A percentile compares a stretch with the other conserved stretches of the same genome.
Evolutionary conservation across 768 basidiomycete species (phyloP).

Genomic region (Trametes cinnabarina): DNA sequence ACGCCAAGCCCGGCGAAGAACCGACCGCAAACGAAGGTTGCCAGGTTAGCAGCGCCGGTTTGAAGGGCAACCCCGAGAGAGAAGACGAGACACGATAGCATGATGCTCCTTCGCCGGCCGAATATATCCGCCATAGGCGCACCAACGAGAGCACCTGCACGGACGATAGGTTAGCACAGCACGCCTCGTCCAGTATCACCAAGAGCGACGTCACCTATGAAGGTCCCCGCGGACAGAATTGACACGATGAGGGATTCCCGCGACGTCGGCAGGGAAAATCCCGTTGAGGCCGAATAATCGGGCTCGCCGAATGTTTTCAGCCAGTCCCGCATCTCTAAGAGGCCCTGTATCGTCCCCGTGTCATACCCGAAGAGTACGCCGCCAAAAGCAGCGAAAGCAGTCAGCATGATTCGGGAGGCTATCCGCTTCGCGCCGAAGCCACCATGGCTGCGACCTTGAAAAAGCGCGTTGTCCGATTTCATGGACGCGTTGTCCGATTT

Average conservation of each 20-base stretch:
- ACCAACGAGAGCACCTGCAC: constrained; percentile 47
- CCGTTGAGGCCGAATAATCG: constrained; percentile 2
- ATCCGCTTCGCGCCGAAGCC: constrained; percentile 1
- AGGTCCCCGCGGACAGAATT: constrained; percentile 84
- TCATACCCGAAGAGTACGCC: constrained; percentile 62
- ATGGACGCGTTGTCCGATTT: no score
- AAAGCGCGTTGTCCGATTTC: no score
- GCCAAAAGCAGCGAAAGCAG: constrained; percentile 37
- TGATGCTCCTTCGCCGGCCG: constrained; percentile 48
- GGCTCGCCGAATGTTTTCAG: constrained; percentile 48
- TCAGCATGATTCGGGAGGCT: constrained; percentile 35
- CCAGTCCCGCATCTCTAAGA: constrained; percentile 62
- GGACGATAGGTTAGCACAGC: background rate
- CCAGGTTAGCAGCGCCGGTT: constrained; percentile 48
- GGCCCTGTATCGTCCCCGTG: constrained; percentile 78
- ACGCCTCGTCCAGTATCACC: no score
- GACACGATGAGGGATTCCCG: constrained; percentile 52
- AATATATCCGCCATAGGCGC: constrained; percentile 52
- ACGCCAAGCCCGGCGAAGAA: constrained; percentile 79
- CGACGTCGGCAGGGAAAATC: constrained; percentile 39
- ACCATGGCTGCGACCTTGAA: background rate
- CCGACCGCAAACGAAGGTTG: constrained; percentile 68
- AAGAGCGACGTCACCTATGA: constrained; percentile 47
- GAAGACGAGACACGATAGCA: constrained; percentile 51
- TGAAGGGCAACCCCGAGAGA: constrained; percentile 64